These are phyloP conservation scores for Diplogelasinospora grovesii DNA, from an alignment of 495 filamentous ascomycete genomes.

Conservation along the genomic window DNA sequence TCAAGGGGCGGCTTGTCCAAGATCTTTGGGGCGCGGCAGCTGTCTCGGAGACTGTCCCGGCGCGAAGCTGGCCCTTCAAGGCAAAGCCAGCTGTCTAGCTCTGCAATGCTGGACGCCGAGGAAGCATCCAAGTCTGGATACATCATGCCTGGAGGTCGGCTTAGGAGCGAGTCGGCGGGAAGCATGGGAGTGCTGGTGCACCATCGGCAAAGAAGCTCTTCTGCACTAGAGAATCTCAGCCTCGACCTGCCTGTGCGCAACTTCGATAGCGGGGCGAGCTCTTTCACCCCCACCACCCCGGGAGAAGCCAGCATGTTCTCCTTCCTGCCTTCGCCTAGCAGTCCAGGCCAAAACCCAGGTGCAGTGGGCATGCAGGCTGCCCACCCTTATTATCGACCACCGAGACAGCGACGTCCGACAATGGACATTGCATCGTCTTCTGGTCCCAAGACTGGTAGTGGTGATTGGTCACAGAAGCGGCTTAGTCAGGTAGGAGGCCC, in stretches of 20 bases:
- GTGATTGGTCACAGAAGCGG: slow-evolving; percentile 46
- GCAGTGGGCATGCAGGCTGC: slow-evolving; percentile 44
- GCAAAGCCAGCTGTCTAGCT: slow-evolving; percentile 71
- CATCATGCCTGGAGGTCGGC: slow-evolving; percentile 51
- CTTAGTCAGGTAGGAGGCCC: slow-evolving; percentile 27
- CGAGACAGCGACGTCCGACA: slow-evolving; percentile 57
- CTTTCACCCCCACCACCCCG: slow-evolving; percentile 62
- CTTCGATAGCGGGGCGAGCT: slow-evolving; percentile 39
- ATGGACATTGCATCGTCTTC: slow-evolving; percentile 42
- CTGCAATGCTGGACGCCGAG: slow-evolving; percentile 66
- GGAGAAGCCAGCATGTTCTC: slow-evolving; percentile 64
- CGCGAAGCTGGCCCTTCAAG: slow-evolving; percentile 51
- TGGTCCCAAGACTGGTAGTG: slow-evolving; percentile 34
- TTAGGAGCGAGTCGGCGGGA: slow-evolving; percentile 71
- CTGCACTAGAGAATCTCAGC: slow-evolving; percentile 36
- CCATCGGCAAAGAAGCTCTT: slow-evolving; percentile 34
- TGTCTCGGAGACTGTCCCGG: slow-evolving; percentile 67
- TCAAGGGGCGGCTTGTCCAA: slow-evolving; percentile 83
- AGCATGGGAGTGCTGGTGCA: slow-evolving; percentile 68
- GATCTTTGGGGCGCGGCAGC: slow-evolving; percentile 87
- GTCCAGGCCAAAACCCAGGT: slow-evolving; percentile 32
- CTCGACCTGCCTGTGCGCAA: slow-evolving; percentile 30
- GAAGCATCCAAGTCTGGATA: slow-evolving; percentile 61
- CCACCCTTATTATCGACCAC: slow-evolving; percentile 81
- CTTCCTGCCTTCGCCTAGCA: slow-evolving; percentile 52